Base-by-base conservation (phyloP, 768 basidiomycete genomes). In the Amanita fuliginea region DNA sequence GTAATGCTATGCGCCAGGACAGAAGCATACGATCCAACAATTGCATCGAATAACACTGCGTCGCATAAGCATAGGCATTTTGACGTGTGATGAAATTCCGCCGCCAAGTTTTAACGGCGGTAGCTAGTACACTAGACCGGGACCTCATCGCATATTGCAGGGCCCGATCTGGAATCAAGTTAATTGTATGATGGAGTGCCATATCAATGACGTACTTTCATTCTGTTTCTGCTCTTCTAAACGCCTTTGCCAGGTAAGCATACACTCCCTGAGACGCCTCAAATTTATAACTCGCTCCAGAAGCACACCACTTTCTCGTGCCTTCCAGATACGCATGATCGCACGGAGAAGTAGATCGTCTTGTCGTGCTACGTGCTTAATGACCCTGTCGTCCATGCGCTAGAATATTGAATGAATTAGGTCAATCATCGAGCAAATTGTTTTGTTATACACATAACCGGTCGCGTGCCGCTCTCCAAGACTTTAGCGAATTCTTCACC, bases 271-370 rank as follows among this genome's bases (percentile, higher is more conserved):
- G 40, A 76, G 46, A 6, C 80, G 55, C 30, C 77, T 70, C 16
- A 68, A 53, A 4, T 65, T 61, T 46, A 68, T 73, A 32, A 80
- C 75, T 41, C 74, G 71, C 50, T 76, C 76, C 9, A 86, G 67
- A 24, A 80, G 67, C 44, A 63, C 67, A 26, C 80, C 81, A 7
- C 80, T 75, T 56, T 83, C 82, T 34, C 74, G 75, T 18, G 84
- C 80, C 55, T 75, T 81, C 83, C 84, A 83, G 3, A 85, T 74
- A 42, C 78, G 69, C 56, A 72, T 63, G 41, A 82, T 66, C 24
- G 79, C 83, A 40, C 74, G 73, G 26, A 85, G 51, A 18, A 84
- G 68, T 11, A 80, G 66, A 47, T 68, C 69, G 49, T 86, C 77
- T 57, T 78, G 80, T 39, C 79, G 70, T 41, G 67, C 66, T 10